Base-by-base conservation (phyloP, 164 flowering plant species). In the Annona squamosa region DNA sequence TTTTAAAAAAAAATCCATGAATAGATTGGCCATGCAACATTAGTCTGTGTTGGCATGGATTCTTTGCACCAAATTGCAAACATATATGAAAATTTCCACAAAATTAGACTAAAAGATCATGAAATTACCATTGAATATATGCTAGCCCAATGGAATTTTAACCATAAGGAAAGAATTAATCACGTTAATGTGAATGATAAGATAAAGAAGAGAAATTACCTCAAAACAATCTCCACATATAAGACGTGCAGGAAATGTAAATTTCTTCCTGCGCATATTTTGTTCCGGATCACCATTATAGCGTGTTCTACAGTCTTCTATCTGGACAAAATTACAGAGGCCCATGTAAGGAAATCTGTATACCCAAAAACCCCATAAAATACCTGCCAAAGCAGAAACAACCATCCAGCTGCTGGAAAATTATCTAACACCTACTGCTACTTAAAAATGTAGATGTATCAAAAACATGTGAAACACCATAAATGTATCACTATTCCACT, bases 241-340 rank as follows among this genome's bases (percentile, higher is more conserved):
- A 64, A 96, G 97, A 43, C 94, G 91, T 43, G 99, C 98, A 75
- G 99, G 99, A 80, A 96, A 96, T 7, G 89, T 75, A 77, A 89
- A 91, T 82, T 88, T 96, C 70, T 90, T 93, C 63, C 97, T 94
- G 9, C 95, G 94, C 68, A 88, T 91, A 81, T 93, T 87, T 72
- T 88, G 97, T 66, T 91, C 97, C 41, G 97, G 97, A 75, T 92
- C 97, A 74, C 98, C 95, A 81, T 93, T 96, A 73, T 96, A 96
- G 45, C 99, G 97, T 41, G 92, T 90, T 42, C 98, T 88, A 67
- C 97, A 92, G 63, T 96, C 99, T 82, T 96, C 98, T 75, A 93
- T 90, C 99, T 92, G 84, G 47, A 59, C 17, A 79, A 59, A 69
- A 19, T 69, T 63, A 70, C 52, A 66, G 17, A 69, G 12, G 61